Conservation (phyloP, 2,329 filamentous ascomycete genomes). For the Cytospora paraplurivora region DNA sequence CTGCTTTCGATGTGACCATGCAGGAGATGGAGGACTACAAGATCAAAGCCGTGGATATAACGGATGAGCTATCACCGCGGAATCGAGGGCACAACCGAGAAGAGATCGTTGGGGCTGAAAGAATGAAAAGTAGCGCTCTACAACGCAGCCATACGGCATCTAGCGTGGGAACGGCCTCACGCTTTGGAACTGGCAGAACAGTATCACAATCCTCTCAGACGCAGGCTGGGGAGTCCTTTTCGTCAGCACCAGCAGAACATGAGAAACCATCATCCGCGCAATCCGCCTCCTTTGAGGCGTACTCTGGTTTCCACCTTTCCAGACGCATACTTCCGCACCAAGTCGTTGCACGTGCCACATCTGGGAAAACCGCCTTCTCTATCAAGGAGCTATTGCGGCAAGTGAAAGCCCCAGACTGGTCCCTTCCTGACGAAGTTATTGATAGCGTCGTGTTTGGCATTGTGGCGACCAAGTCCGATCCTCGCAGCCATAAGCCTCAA, state of each 20-base stretch:
- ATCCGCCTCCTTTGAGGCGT: conserved; percentile 75
- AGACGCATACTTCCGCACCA: conserved; percentile 81
- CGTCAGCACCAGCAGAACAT: conserved; percentile 34
- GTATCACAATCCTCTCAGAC: conserved; percentile 27
- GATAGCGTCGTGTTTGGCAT: conserved; percentile 90
- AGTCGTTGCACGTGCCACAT: conserved; percentile 75
- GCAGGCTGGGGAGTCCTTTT: conserved; percentile 14
- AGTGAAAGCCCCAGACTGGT: conserved; percentile 81
- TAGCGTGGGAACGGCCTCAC: conserved; percentile 33
- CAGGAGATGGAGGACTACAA: conserved; percentile 64
- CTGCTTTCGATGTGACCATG: conserved; percentile 58
- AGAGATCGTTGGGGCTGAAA: conserved; percentile 54
- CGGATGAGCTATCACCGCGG: conserved; percentile 49
- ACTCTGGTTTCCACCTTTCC: conserved; percentile 81
- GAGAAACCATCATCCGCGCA: conserved; percentile 38
- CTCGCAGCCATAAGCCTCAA: conserved; percentile 59
- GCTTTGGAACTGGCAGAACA: conserved; percentile 29
- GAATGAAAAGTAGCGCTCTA: conserved; percentile 35
- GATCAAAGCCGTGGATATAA: conserved; percentile 56
- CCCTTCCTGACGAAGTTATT: conserved; percentile 77
- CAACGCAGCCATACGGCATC: conserved; percentile 49
- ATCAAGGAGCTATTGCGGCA: conserved; percentile 79
- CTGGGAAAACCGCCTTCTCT: conserved; percentile 73
- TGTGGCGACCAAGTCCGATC: conserved; percentile 84
- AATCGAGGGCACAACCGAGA: conserved; percentile 59